Evolutionary conservation across 345 rosid genomes (phyloP).

Genomic region (Populus alba): DNA sequence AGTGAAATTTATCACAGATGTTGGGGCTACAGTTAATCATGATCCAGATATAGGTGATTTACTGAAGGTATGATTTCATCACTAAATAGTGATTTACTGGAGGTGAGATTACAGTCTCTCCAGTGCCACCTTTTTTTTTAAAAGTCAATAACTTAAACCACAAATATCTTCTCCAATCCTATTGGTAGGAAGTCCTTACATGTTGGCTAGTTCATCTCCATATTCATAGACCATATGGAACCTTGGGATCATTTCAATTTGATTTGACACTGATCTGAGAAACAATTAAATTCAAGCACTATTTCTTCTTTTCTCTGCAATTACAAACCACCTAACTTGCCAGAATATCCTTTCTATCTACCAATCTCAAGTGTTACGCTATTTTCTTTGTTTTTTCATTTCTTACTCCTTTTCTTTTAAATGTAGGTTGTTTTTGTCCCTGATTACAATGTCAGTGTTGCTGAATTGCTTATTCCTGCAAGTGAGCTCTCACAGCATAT

Average conservation of each 20-base stretch:
- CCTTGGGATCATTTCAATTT: background rate
- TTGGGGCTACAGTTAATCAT: constrained; percentile 60
- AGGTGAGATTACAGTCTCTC: no score
- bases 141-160: no score
- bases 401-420: background rate
- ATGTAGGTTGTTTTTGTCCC: constrained; percentile 50
- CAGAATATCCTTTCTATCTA: background rate
- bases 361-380: background rate
- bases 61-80: constrained; percentile 48
- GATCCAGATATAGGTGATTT: constrained; percentile 72
- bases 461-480: constrained; percentile 50
- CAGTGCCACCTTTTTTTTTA: no score
- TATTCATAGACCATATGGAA: no score
- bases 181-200: no score
- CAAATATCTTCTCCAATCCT: no score
- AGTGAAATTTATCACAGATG: constrained; percentile 70
- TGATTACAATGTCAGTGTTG: constrained; percentile 52
- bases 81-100: no score
- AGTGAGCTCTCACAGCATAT: constrained; percentile 57
- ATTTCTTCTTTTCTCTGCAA: background rate
- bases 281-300: background rate
- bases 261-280: background rate
- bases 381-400: constrained; percentile 3
- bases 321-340: background rate
- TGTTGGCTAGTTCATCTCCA: background rate